Evolutionary conservation across 1,139 yeast genomes (phyloP), one percentile per base, ranked within the genome.

Genomic region (Tardiomyces depauwii): DNA sequence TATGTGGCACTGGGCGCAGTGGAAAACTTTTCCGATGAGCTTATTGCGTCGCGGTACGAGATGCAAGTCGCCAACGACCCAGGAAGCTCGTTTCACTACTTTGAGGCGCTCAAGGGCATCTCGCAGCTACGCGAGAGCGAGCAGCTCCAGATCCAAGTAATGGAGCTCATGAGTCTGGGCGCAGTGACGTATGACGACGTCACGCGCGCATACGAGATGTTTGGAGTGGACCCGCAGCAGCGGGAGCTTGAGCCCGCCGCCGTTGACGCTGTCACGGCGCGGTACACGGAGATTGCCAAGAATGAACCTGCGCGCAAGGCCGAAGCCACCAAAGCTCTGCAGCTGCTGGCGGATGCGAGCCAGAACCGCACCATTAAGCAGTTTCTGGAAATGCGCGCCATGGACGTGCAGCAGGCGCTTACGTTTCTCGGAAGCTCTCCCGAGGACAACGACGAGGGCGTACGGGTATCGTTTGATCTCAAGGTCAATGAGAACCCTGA

Each of bases 361-460:
- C 62, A 71, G 9, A 78, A 83, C 23, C 51, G 57, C 0, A 55
- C 49, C 5, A 56, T 86, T n/a, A 54, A 54, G 6, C 63, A 67
- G 18, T 79, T 67, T 51, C 60, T 83, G 39, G 70, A 68, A 2
- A 67, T 72, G 28, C 89, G 83, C 55, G 73, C 83, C 2, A 59
- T 78, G 46, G 76, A 77, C 12, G 52, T 77, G 5, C 54, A 60
- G 2, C 73, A 79, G 45, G 91, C 95, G 0, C 75, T 80, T 53
- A 70, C 71, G 1, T 71, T 72, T 27, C 63, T 86, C 48, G 80
- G 76, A 25, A 73, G 82, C 39, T 82, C 77, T 52, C 78, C 77
- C 32, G 71, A 77, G 4, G 81, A 85, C 6, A 91, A 83, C 57
- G 93, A 83, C 57, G 94, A 84, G 49, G 78, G 83, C 40, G 76